Percentiles rank a stretch among this genome's conserved stretches.
Evolutionary conservation across 2,329 filamentous ascomycete species (phyloP).

Genomic region (Bisporella sp.): DNA sequence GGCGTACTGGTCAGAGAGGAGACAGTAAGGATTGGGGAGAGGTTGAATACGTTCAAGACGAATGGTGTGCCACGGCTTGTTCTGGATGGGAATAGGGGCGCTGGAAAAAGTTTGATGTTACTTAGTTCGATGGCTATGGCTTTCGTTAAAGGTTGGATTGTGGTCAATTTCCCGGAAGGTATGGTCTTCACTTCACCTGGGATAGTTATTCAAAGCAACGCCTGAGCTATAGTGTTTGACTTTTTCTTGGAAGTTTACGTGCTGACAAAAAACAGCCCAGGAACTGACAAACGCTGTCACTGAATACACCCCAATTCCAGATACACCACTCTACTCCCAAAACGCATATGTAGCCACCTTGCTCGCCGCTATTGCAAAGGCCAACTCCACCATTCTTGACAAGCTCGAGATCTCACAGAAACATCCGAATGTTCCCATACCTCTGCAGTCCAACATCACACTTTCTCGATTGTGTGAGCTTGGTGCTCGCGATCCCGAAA

Average conservation of each 20-base stretch:
- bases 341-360: constrained; percentile 69
- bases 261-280: constrained; percentile 47
- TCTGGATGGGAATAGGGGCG: constrained; percentile 63
- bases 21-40: constrained; percentile 62
- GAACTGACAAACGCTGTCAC: constrained; percentile 76
- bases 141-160: constrained; percentile 78
- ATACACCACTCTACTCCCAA: constrained; percentile 64
- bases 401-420: constrained; percentile 40
- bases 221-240: neutral
- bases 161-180: constrained; percentile 88
- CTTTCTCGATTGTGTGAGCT: constrained; percentile 62
- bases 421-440: constrained; percentile 48
- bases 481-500: constrained; percentile 66
- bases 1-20: constrained; percentile 72
- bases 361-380: constrained; percentile 63
- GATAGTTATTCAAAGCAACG: constrained; percentile 3
- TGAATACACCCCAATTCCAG: constrained; percentile 66
- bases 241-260: too few relatives aligned
- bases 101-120: constrained; percentile 82
- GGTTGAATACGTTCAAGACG: constrained; percentile 47
- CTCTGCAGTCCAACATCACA: constrained; percentile 49
- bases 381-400: constrained; percentile 62
- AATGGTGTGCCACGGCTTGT: constrained; percentile 57
- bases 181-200: constrained; percentile 24
- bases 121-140: constrained; percentile 79